Conservation (phyloP, 2,329 filamentous ascomycete species). For the Colletotrichum orbiculare region DNA sequence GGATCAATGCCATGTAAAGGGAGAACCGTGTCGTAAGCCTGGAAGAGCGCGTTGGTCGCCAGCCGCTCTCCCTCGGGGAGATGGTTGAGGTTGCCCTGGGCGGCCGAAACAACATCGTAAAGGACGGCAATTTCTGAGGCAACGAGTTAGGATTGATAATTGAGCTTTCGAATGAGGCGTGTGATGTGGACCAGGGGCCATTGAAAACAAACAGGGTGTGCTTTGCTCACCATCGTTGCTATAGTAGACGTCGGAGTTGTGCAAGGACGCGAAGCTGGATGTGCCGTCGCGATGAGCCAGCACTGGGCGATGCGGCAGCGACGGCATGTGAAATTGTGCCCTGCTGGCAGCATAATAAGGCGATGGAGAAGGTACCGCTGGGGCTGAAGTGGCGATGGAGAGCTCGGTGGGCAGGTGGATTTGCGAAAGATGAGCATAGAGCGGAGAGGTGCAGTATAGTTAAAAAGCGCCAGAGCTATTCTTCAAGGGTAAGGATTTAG, state of each 20-base stretch:
- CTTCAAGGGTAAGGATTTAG: too few species aligned
- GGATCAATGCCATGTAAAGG: constrained; percentile 75
- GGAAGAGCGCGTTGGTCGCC: constrained; percentile 82
- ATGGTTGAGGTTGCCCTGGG: constrained; percentile 70
- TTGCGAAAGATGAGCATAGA: too few species aligned
- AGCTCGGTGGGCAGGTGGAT: too few species aligned
- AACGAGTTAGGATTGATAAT: neutral
- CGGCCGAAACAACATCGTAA: constrained; percentile 79
- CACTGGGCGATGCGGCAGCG: constrained; percentile 46
- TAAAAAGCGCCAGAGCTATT: too few species aligned
- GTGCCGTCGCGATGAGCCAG: constrained; percentile 50
- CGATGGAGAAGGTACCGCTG: neutral
- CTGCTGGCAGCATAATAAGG: constrained; percentile 48
- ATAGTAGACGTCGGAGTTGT: constrained; percentile 58
- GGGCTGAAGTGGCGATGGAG: too few species aligned
- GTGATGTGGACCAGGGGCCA: neutral
- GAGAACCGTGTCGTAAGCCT: constrained; percentile 83
- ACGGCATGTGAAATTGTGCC: constrained; percentile 48
- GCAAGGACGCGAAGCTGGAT: constrained; percentile 42
- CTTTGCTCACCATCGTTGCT: constrained; percentile 66
- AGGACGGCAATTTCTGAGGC: constrained; percentile 79
- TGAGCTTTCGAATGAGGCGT: neutral
- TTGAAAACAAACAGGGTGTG: neutral
- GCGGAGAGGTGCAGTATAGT: too few species aligned
- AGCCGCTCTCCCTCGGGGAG: constrained; percentile 71